phyloP scores from a whole-genome alignment of 306 rosid species.

The Dalbergia oliveri region DNA sequence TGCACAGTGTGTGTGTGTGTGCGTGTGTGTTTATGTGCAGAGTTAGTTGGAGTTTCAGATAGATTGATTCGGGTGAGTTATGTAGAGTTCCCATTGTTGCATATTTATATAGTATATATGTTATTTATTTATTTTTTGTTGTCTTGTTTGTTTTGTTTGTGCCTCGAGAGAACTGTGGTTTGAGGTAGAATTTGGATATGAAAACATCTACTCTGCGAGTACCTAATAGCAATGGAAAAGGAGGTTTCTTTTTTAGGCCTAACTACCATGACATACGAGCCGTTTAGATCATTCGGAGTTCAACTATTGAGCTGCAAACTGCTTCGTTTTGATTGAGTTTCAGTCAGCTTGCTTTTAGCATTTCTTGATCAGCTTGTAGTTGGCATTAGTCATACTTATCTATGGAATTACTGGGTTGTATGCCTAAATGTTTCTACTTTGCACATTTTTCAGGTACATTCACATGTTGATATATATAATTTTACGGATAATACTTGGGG shows the following conservation, averaged over 20 bases:
- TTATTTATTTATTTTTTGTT: too few species aligned
- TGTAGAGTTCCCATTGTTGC: neutral
- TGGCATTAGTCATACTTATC: neutral
- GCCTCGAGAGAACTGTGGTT: neutral
- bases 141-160: neutral
- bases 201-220: neutral
- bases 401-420: neutral
- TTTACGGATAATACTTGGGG: conserved; percentile 77
- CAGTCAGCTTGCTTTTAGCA: neutral
- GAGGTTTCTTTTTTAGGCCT: neutral
- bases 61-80: too few species aligned
- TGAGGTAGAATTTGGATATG: neutral
- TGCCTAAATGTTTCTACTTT: conserved; percentile 19
- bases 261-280: neutral
- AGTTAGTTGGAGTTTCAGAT: neutral
- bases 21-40: too few species aligned
- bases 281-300: neutral
- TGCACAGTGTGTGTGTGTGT: too few species aligned
- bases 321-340: conserved; percentile 25
- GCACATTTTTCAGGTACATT: conserved; percentile 71
- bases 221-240: neutral
- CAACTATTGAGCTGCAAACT: neutral
- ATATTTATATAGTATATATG: too few species aligned
- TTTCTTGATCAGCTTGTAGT: neutral
- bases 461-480: conserved; percentile 90